Evolutionary conservation across 176 grass and related monocot species (phyloP).

Genomic region (Chloris gayana): DNA sequence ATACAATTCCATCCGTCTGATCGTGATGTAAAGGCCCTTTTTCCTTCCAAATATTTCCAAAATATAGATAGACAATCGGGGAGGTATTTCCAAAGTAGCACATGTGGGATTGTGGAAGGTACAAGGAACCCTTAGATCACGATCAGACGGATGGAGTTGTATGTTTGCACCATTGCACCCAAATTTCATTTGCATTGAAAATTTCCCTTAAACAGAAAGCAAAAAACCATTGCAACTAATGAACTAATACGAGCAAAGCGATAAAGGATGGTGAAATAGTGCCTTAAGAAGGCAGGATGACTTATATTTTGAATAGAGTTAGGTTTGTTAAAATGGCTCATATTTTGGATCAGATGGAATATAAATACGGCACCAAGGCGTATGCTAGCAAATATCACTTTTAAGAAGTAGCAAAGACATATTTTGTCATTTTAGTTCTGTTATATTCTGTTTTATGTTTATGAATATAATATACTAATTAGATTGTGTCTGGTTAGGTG

Average conservation of each 20-base stretch:
- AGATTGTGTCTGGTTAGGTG: slow-evolving; percentile 56
- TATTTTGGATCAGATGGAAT: not conserved
- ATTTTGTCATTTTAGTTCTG: not conserved
- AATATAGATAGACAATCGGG: too few species aligned
- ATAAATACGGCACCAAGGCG: not conserved
- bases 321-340: not conserved
- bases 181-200: too few species aligned
- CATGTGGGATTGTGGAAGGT: too few species aligned
- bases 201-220: not conserved
- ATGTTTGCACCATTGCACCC: too few species aligned
- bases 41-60: too few species aligned
- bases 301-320: not conserved
- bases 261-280: not conserved
- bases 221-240: not conserved
- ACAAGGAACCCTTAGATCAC: too few species aligned
- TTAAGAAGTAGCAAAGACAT: not conserved
- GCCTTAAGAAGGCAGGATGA: not conserved
- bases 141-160: too few species aligned
- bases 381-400: slow-evolving; percentile 5
- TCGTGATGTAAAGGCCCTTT: too few species aligned
- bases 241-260: not conserved
- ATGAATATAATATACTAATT: slow-evolving; percentile 23
- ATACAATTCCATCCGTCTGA: too few species aligned
- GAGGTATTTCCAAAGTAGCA: too few species aligned
- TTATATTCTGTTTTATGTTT: slow-evolving; percentile 14